Base-by-base conservation (phyloP, 2,329 filamentous ascomycete species). In the Monilinia fructigena region DNA sequence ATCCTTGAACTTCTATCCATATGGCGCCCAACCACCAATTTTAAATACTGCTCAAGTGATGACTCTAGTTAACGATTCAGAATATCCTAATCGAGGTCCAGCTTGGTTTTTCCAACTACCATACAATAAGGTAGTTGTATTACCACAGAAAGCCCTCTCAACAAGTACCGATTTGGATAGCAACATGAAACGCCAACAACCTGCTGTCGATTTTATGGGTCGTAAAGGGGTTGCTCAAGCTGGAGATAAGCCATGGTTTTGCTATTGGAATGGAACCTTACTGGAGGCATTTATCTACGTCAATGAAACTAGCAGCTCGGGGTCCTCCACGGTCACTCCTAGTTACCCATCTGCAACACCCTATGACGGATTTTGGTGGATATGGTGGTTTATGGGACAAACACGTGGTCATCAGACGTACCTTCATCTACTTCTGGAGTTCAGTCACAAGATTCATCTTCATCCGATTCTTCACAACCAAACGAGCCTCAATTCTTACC, bases 281-380 rank as follows among this genome's bases (percentile, higher is more conserved):
- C 80, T 90, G 60, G 88, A 90, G 75, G 84, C 85, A 48, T 90
- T 89, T 76, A 82, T 91, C 56, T 91, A 89, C 72, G 79, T 86
- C 63, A 82, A 85, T 64, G 69, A 73, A 23, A 74, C 71, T 7
- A 75, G 70, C 47, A 67, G 66, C 50, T 66, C 74, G 79, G 84
- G 67, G 14, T 64, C 61, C 31, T 64, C 62, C 28, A 63, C 68
- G 3, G 40, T 54, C 18, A 38, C 53, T 48, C 50, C 67, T 28
- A 56, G 18, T 47, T 56, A 60, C 42, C 18, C 60, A 42, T 50
- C 47, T 14, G 23, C 55, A 35, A n/a, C 55, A 47, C 20, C 60
- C 23, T 54, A 38, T 40, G n/a, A 3, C 3, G 56, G 40, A 42
- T 42, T 16, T 16, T 42, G 40, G 45, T 40, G 45, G 12, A 38